A percentile compares a stretch with the other conserved stretches of the same genome.
These are phyloP conservation scores for Debaryomyces hansenii DNA, from an alignment of 805 yeast genomes.

Conservation along the genomic window DNA sequence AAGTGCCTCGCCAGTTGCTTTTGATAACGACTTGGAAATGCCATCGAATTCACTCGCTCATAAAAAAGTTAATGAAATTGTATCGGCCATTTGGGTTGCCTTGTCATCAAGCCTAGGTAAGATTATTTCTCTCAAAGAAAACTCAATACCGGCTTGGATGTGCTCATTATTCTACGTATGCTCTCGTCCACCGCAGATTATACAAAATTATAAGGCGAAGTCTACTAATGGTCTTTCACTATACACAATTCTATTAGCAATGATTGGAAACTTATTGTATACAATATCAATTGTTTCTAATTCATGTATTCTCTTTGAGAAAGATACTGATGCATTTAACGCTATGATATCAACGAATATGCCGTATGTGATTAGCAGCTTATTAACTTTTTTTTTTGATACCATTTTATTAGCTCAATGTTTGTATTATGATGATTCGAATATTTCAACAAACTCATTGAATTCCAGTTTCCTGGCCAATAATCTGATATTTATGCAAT, in stretches of 20 bases:
- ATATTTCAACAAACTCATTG: not conserved
- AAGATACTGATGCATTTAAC: constrained; percentile 17
- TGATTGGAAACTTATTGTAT: constrained; percentile 37
- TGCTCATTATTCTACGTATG: constrained; percentile 31
- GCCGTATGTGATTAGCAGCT: constrained; percentile 78
- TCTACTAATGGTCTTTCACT: constrained; percentile 38
- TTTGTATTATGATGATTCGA: constrained; percentile 15
- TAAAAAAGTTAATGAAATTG: no score
- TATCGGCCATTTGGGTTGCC: no score
- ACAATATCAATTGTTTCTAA: constrained; percentile 32
- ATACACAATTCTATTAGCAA: constrained; percentile 33
- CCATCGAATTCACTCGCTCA: no score
- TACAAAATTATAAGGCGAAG: constrained; percentile 25
- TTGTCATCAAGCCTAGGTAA: no score
- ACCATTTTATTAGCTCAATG: constrained; percentile 32
- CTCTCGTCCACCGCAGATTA: constrained; percentile 37
- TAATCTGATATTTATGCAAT: not conserved
- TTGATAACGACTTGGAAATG: no score
- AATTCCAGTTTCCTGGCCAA: no score
- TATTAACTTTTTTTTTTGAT: constrained; percentile 74
- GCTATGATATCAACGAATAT: constrained; percentile 61
- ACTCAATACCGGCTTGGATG: constrained; percentile 29
- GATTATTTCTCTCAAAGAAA: no score
- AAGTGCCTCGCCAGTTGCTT: no score
- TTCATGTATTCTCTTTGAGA: constrained; percentile 21